Conservation (phyloP, 768 basidiomycete species). For the Calocera cornea region DNA sequence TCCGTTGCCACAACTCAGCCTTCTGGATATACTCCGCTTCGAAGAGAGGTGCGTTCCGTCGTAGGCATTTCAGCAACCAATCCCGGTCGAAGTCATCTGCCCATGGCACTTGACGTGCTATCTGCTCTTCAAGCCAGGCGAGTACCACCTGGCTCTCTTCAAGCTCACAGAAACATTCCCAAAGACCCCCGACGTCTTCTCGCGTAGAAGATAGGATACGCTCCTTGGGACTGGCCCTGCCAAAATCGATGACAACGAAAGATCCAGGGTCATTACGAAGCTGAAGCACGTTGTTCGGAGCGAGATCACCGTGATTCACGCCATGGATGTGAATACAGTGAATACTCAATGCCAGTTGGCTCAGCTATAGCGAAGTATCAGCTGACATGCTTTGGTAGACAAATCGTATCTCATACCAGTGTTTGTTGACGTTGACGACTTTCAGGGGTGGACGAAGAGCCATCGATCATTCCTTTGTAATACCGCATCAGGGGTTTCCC, state of each 20-base stretch:
- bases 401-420: no score
- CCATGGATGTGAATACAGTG: neutral
- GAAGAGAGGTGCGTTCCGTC: no score
- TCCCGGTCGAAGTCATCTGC: neutral
- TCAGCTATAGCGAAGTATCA: neutral
- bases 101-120: neutral
- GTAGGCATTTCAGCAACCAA: neutral
- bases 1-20: no score
- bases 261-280: neutral
- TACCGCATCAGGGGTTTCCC: neutral
- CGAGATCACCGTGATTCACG: neutral
- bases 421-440: no score
- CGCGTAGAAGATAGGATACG: neutral
- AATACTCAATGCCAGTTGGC: neutral
- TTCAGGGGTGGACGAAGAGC: no score
- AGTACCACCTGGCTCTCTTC: neutral
- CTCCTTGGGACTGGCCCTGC: neutral
- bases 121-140: neutral
- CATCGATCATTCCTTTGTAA: neutral
- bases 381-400: no score
- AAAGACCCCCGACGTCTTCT: neutral
- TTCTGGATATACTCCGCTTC: no score
- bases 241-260: neutral
- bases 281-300: neutral
- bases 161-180: neutral